phyloP scores from a whole-genome alignment of 2,329 filamentous ascomycete genomes.

The Monilinia polystroma region DNA sequence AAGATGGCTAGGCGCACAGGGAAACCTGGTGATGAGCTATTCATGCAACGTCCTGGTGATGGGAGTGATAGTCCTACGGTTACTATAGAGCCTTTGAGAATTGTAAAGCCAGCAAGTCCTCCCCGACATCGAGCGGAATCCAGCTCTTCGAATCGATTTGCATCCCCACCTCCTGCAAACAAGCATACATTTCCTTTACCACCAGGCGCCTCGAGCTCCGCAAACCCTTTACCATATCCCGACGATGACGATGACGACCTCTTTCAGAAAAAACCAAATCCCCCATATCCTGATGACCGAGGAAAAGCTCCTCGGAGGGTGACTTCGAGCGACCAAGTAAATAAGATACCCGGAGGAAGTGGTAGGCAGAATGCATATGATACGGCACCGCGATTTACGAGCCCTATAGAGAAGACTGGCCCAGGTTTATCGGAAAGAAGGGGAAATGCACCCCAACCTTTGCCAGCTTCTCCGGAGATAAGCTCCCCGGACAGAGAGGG shows the following conservation, averaged over 20 bases:
- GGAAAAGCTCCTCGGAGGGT: conserved; percentile 31
- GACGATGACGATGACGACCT: conserved; percentile 59
- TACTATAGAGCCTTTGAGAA: conserved; percentile 73
- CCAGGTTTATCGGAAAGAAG: conserved; percentile 76
- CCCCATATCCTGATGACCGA: conserved; percentile 41
- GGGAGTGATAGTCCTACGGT: conserved; percentile 65
- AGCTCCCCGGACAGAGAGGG: conserved; percentile 73
- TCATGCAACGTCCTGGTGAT: conserved; percentile 56
- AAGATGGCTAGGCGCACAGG: conserved; percentile 51
- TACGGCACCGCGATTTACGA: conserved; percentile 37
- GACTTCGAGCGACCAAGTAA: conserved; percentile 27
- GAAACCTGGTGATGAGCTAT: conserved; percentile 78
- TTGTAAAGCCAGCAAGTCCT: conserved; percentile 74
- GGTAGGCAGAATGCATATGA: conserved; percentile 39
- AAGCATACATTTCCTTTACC: conserved; percentile 64
- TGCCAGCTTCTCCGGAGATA: conserved; percentile 79
- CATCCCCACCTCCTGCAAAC: conserved; percentile 49
- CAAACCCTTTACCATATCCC: conserved; percentile 68
- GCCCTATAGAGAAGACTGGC: conserved; percentile 55
- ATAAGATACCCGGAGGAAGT: conserved; percentile 28
- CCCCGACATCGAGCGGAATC: conserved; percentile 45
- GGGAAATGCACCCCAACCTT: conserved; percentile 75
- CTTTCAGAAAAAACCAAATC: conserved; percentile 26
- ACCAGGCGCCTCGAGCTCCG: conserved; percentile 69
- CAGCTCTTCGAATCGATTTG: conserved; percentile 44